phyloP scores from a whole-genome alignment of 768 basidiomycete genomes.

The Xerocomus spinulosus region DNA sequence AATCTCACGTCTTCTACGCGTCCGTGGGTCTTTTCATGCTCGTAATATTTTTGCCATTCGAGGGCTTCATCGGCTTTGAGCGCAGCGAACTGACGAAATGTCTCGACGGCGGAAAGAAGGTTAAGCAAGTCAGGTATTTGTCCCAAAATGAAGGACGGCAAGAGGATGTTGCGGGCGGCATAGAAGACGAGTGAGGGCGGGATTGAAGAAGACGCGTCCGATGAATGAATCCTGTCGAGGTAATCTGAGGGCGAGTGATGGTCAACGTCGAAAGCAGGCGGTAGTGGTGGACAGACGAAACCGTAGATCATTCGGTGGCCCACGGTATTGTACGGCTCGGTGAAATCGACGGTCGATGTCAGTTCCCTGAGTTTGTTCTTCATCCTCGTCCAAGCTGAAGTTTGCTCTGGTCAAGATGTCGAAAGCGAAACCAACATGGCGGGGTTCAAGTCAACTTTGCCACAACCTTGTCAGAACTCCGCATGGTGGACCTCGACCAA shows the following conservation, averaged over 20 bases:
- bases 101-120: constrained; percentile 21
- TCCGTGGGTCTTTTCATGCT: constrained; percentile 1
- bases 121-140: constrained; percentile 30
- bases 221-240: neutral
- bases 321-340: constrained; percentile 5
- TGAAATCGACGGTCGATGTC: constrained; percentile 17
- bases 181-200: constrained; percentile 25
- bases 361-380: constrained; percentile 2
- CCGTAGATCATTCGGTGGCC: constrained; percentile 16
- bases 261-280: neutral
- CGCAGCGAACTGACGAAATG: constrained; percentile 15
- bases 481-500: too few relatives aligned
- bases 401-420: neutral
- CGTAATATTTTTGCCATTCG: constrained; percentile 25
- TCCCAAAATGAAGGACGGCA: constrained; percentile 26
- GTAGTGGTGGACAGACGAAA: constrained; percentile 1
- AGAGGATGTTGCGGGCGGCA: constrained; percentile 27
- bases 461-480: too few relatives aligned
- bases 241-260: constrained; percentile 7
- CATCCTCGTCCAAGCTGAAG: neutral
- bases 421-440: neutral
- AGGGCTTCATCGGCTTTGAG: constrained; percentile 18
- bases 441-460: too few relatives aligned
- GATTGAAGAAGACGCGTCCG: neutral
- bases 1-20: constrained; percentile 11